phyloP scores from a whole-genome alignment of 345 rosid species.

The Linum tenue region DNA sequence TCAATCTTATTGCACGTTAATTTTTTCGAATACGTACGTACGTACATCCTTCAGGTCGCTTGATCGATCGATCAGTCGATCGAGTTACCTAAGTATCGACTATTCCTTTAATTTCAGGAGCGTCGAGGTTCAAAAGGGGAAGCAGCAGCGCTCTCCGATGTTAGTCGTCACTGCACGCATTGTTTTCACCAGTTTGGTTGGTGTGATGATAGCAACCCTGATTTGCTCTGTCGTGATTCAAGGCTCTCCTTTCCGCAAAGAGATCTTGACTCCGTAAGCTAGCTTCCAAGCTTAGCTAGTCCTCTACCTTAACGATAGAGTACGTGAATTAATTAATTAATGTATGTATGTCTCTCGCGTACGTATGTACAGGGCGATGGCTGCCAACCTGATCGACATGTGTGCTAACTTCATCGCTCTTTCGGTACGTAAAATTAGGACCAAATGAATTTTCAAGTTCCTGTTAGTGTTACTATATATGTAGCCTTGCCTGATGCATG shows the following conservation, averaged over 20 bases:
- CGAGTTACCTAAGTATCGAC: no score
- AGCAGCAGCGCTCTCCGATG: slow-evolving; percentile 20
- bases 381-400: slow-evolving; percentile 59
- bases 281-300: no score
- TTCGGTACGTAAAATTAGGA: slow-evolving; percentile 55
- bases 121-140: slow-evolving; percentile 28
- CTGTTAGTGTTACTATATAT: no score
- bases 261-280: slow-evolving; percentile 72
- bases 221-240: slow-evolving; percentile 50
- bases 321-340: no score
- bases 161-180: slow-evolving; percentile 44
- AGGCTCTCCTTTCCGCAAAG: slow-evolving; percentile 84
- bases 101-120: slow-evolving; percentile 15
- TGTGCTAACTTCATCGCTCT: slow-evolving; percentile 50
- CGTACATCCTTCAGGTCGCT: not conserved
- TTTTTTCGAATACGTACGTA: not conserved
- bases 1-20: not conserved
- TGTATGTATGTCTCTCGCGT: not conserved
- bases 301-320: no score
- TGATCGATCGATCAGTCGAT: no score
- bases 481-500: not conserved
- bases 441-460: no score
- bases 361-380: slow-evolving; percentile 58
- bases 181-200: slow-evolving; percentile 50
- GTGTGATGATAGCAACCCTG: slow-evolving; percentile 65